These are phyloP conservation scores for Arthroderma uncinatum DNA, from an alignment of 2,329 filamentous ascomycete species.

Conservation along the genomic window DNA sequence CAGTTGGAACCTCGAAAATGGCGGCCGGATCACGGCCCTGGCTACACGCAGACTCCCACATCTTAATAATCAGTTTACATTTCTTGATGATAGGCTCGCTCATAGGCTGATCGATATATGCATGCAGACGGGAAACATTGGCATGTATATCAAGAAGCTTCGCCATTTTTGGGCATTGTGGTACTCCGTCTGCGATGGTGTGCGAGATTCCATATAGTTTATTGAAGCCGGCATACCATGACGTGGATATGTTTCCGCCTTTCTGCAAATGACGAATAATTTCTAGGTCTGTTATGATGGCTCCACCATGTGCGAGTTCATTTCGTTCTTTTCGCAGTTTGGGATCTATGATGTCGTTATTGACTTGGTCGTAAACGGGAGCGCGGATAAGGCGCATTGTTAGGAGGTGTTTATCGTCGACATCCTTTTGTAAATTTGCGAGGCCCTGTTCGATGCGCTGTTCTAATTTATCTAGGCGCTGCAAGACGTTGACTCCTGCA, in stretches of 20 bases:
- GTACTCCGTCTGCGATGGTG: neutral
- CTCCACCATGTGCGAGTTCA: neutral
- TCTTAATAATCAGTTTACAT: neutral
- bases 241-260: neutral
- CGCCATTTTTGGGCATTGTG: neutral
- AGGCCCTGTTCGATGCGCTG: neutral
- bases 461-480: too few relatives aligned
- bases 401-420: too few relatives aligned
- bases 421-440: neutral
- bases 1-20: neutral
- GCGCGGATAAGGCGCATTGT: too few relatives aligned
- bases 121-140: neutral
- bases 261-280: neutral
- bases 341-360: neutral
- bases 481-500: neutral
- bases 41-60: neutral
- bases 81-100: neutral
- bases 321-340: neutral
- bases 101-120: neutral
- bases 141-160: neutral
- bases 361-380: neutral
- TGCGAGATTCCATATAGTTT: neutral
- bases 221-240: neutral
- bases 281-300: neutral
- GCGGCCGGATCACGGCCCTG: neutral